Base-by-base conservation (phyloP, 2,329 filamentous ascomycete species). In the Alternaria metachromatica region DNA sequence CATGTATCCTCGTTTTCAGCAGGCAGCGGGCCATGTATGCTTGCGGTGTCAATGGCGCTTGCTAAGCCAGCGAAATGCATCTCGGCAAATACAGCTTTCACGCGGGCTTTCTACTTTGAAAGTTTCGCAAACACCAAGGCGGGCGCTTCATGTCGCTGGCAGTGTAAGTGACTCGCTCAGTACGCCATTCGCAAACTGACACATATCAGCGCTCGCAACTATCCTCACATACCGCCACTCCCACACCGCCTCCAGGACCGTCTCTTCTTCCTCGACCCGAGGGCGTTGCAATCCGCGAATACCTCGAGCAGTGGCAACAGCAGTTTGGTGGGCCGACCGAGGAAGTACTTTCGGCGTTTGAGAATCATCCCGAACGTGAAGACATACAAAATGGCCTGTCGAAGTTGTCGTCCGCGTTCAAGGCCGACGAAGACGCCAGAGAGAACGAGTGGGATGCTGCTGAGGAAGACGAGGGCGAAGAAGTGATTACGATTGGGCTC, bases 291-390 rank as follows among this genome's bases (percentile, higher is more conserved):
- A 72, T 80, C 13, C 74, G 77, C 20, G 51, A 73, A 23, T 75
- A 73, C n/a, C 65, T 81, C 2, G 53, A 64, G 48, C 57, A 76
- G 71, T 86, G 84, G 84, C 81, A 87, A 67, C 65, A 77, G 23
- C 70, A 82, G 25, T 74, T 83, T 65, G 81, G 77, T 10, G 65
- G 64, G 3, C 78, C 76, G 1, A 73, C 75, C 28, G 66, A 73
- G 23, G 76, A 78, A 20, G 58, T 63, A 4, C 67, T 80, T 4
- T 66, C 58, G 11, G 73, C 74, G n/a, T 78, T 80, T 33, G 69
- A 71, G 54, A 78, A 72, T 20, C 67, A 76, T 45, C 73, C 75
- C 65, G 64, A 55, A 61, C 61, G 67, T 65, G 51, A 60, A 21
- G 71, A 75, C 4, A 68, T 73, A 13, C 46, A 62, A n/a, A 78